Base-by-base conservation (phyloP, 2,329 filamentous ascomycete genomes). In the Ophiostoma quercus region DNA sequence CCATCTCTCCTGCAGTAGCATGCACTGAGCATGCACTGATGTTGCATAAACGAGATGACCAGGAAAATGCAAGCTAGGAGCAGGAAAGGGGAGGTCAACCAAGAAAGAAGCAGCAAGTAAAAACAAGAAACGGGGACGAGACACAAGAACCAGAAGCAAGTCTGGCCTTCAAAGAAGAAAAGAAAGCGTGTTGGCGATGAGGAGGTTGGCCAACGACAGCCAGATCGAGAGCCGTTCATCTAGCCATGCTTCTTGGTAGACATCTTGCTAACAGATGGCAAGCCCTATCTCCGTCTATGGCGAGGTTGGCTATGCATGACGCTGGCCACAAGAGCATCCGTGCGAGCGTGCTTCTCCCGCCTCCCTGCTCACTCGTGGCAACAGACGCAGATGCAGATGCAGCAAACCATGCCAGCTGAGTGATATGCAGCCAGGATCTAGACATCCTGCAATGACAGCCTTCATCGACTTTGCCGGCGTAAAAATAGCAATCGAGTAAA, bases 341-440 rank as follows among this genome's bases (percentile, higher is more conserved):
- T 25, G 51, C 51, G 16, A 47, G 43, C 43, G 43, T 47, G 43
- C 43, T 47, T 47, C 43, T 47, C 43, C 43, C 43, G 43, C 19
- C 43, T 47, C 43, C 22, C 51, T 57, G 51, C 51, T 57, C 22
- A 47, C 51, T 57, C 22, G 22, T 57, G 51, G 51, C n/a, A 22
- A 57, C 11, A 57, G 19, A 22, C 22, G n/a, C 51, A 57, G 51
- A 25, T 32, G 57, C 57, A 62, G 57, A 62, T 25, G 57, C 57
- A 62, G 25, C 57, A 62, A 62, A 29, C 22, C 57, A 62, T 29
- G 57, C 11, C 57, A 62, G 57, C 57, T 62, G 57, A 62, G 16
- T 62, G 12, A 62, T 62, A 62, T 62, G 57, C 57, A 32, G 57
- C 57, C 57, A 62, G n/a, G n/a, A 57, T 57, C 51, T 25, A 57